Evolutionary conservation across 2,329 filamentous ascomycete genomes (phyloP), one percentile per base, ranked within the genome.

Genomic region (Aspergillus sp.): DNA sequence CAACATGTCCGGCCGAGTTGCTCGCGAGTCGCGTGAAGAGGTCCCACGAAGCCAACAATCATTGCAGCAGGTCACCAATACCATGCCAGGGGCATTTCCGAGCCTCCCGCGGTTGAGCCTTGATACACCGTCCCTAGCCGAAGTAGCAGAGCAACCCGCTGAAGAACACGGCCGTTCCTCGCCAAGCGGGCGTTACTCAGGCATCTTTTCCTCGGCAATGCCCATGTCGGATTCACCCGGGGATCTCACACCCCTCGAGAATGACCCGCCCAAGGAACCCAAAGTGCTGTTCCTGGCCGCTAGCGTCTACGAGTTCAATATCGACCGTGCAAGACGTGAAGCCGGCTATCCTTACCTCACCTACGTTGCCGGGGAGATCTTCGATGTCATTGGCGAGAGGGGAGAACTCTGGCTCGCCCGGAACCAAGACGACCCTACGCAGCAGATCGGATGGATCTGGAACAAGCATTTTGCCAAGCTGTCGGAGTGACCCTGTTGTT

Each of bases 401-500:
- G 91, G 91, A 42, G 91, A 98, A 66, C 72, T 96, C 30, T 98
- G 91, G 91, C 76, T 98, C 36, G 91, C 91, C 33, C 86, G 86
- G 60, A 98, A 98, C 55, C 91, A 98, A 63, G 91, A 98, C 53
- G 91, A 98, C 58, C 67, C 77, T 1, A 71, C 68, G 8, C 74
- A 82, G 43, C 72, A 78, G 43, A 79, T 96, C 20, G 91, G 91
- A 32, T 98, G 91, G 91, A 94, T 98, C 51, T 98, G 91, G 91
- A 93, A 88, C 51, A 95, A 95, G 60, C 91, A 98, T 64, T 98
- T 98, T 68, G 82, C 82, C 26, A 69, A 68, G 34, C 53, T 75
- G 13, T 48, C 48, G 19, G 19, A 22, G 19, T 22, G 19, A 22
- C 5, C 10, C 6, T 5, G 19, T 22, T 10, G 19, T 22, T 22